phyloP scores from a whole-genome alignment of 2,329 filamentous ascomycete species.

The Metarhizium album region DNA sequence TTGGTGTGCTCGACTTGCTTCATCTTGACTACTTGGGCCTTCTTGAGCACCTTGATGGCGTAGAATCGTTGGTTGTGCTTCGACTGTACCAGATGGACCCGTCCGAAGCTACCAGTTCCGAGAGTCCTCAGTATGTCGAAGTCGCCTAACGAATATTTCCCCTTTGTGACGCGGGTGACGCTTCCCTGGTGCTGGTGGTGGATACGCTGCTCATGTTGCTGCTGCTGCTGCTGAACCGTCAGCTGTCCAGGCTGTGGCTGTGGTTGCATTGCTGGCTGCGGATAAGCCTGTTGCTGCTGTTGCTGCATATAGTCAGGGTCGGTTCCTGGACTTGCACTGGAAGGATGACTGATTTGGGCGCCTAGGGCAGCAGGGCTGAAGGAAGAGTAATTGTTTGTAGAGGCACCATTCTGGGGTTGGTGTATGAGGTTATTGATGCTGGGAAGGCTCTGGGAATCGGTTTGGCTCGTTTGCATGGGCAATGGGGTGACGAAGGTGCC shows the following conservation, averaged over 20 bases:
- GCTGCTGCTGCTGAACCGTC: slow-evolving; percentile 16
- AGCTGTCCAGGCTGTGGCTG: slow-evolving; percentile 7
- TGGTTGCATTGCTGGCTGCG: slow-evolving; percentile 18
- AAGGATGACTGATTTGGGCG: slow-evolving; percentile 13
- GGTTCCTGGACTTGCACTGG: slow-evolving; percentile 27
- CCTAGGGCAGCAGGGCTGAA: slow-evolving; percentile 18
- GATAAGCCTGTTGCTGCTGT: slow-evolving; percentile 22
- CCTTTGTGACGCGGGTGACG: slow-evolving; percentile 66
- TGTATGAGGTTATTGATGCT: slow-evolving; percentile 81
- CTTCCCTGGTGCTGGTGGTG: slow-evolving; percentile 23
- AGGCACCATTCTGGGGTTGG: slow-evolving; percentile 30
- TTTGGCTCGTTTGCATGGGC: slow-evolving; percentile 19
- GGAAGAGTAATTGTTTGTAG: slow-evolving; percentile 19
- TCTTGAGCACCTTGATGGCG: slow-evolving; percentile 96
- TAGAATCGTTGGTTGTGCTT: slow-evolving; percentile 98
- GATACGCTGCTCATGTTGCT: slow-evolving; percentile 18
- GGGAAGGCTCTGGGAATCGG: slow-evolving; percentile 58
- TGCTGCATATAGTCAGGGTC: slow-evolving; percentile 26
- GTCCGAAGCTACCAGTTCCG: slow-evolving; percentile 91
- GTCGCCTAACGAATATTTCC: slow-evolving; percentile 89
- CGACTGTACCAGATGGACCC: slow-evolving; percentile 93
- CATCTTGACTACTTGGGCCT: slow-evolving; percentile 98
- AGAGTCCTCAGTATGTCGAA: slow-evolving; percentile 85
- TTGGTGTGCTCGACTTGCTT: slow-evolving; percentile 99
- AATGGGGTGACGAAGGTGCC: slow-evolving; percentile 16